Percentiles rank a stretch among this genome's conserved stretches.
Evolutionary conservation across 2,329 filamentous ascomycete genomes (phyloP).

Genomic region (Rhexocercosporidium sp.): DNA sequence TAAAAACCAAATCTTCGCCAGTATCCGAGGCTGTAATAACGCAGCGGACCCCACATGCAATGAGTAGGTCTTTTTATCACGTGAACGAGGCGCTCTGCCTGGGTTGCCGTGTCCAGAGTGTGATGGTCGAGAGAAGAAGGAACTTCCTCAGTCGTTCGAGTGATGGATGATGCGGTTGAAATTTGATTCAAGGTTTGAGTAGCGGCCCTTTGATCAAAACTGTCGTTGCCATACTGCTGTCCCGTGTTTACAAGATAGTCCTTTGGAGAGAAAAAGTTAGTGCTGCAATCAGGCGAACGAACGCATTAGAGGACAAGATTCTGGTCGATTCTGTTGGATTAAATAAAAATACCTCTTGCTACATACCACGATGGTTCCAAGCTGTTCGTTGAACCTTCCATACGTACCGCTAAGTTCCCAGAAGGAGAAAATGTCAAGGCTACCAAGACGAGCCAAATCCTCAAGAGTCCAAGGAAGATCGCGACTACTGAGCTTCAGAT

Average conservation of each 20-base stretch:
- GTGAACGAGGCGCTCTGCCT: background rate
- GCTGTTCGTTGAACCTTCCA: background rate
- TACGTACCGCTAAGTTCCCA: background rate
- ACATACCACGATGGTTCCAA: background rate
- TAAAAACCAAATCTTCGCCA: slow-evolving; percentile 6
- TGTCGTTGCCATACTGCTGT: background rate
- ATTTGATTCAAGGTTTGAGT: background rate
- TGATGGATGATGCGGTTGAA: background rate
- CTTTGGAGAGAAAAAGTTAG: background rate
- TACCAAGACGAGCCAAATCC: background rate
- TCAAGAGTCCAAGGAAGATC: background rate
- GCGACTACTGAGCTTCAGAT: background rate
- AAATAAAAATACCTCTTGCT: background rate
- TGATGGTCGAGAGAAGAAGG: background rate
- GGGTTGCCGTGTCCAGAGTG: background rate
- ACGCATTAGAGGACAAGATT: too few species aligned
- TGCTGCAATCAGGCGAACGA: too few species aligned
- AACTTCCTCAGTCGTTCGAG: background rate
- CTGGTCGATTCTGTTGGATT: too few species aligned
- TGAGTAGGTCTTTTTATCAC: background rate
- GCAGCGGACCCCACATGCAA: background rate
- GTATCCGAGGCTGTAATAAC: background rate
- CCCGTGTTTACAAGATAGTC: background rate
- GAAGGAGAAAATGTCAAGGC: background rate
- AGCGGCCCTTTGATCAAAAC: background rate